These are phyloP conservation scores for Blumeriella jaapii DNA, from an alignment of 2,329 filamentous ascomycete species.

Conservation along the genomic window DNA sequence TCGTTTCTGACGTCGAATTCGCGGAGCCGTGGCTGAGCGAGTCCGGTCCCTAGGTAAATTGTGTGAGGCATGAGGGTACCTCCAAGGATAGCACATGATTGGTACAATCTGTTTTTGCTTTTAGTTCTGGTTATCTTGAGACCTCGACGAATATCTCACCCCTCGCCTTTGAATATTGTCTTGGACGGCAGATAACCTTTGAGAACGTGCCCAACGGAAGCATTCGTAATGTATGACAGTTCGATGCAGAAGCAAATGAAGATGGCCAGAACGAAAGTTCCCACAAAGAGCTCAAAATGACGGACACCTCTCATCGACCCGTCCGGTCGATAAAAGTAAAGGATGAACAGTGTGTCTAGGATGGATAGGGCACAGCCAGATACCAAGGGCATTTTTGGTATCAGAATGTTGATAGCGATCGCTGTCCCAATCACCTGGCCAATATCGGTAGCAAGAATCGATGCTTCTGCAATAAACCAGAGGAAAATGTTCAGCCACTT, in stretches of 20 bases:
- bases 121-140: slow-evolving; percentile 7
- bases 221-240: slow-evolving; percentile 45
- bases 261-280: slow-evolving; percentile 49
- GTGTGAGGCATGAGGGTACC: slow-evolving; percentile 64
- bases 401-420: slow-evolving; percentile 54
- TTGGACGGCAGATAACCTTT: slow-evolving; percentile 50
- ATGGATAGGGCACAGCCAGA: slow-evolving; percentile 57
- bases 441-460: slow-evolving; percentile 24
- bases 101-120: slow-evolving; percentile 36
- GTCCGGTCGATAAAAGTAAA: slow-evolving; percentile 51
- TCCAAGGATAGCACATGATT: slow-evolving; percentile 63
- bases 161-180: slow-evolving; percentile 43
- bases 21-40: slow-evolving; percentile 52
- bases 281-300: slow-evolving; percentile 50
- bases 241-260: slow-evolving; percentile 59
- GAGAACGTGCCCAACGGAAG: slow-evolving; percentile 44
- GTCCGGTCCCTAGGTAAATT: slow-evolving; percentile 56
- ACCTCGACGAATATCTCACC: slow-evolving; percentile 25
- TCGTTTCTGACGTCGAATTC: slow-evolving; percentile 49
- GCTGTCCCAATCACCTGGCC: slow-evolving; percentile 53
- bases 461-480: slow-evolving; percentile 39
- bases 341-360: slow-evolving; percentile 52
- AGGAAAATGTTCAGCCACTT: slow-evolving; percentile 40
- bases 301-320: slow-evolving; percentile 45
- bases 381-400: slow-evolving; percentile 49